phyloP scores from a whole-genome alignment of 148 eudicot genomes.

The Drosera capensis region DNA sequence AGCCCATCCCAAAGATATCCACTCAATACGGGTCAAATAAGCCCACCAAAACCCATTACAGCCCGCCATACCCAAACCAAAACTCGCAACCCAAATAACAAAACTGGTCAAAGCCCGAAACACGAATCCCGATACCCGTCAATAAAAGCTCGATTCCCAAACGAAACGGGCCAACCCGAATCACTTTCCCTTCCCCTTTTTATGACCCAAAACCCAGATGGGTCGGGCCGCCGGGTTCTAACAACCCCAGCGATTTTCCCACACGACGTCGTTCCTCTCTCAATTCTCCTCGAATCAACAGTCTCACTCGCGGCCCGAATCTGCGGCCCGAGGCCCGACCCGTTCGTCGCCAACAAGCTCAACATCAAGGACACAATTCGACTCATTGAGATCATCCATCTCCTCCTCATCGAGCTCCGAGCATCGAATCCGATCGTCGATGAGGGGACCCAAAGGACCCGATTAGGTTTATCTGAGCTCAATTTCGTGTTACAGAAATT shows the following conservation, averaged over 20 bases:
- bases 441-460: too few relatives aligned
- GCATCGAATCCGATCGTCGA: slow-evolving; percentile 7
- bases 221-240: slow-evolving; percentile 51
- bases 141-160: not conserved
- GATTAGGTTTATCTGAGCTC: slow-evolving; percentile 33
- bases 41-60: not conserved
- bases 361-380: slow-evolving; percentile 32
- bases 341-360: slow-evolving; percentile 21
- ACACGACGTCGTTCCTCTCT: slow-evolving; percentile 14
- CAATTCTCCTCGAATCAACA: slow-evolving; percentile 40
- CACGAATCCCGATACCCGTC: not conserved
- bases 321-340: slow-evolving; percentile 14
- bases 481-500: slow-evolving; percentile 56
- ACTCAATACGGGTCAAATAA: too few relatives aligned
- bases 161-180: not conserved
- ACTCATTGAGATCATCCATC: slow-evolving; percentile 20
- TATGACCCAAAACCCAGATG: slow-evolving; percentile 31
- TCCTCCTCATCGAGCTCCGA: slow-evolving; percentile 37
- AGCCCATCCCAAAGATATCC: too few relatives aligned
- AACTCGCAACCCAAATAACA: too few relatives aligned
- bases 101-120: slow-evolving; percentile 2
- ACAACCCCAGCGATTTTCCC: slow-evolving; percentile 46
- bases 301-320: slow-evolving; percentile 27
- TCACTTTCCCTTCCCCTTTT: not conserved
- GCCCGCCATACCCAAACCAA: not conserved